A percentile compares a stretch with the other conserved stretches of the same genome.
Conservation (phyloP, 306 rosid species). For the Medicago arabica region DNA sequence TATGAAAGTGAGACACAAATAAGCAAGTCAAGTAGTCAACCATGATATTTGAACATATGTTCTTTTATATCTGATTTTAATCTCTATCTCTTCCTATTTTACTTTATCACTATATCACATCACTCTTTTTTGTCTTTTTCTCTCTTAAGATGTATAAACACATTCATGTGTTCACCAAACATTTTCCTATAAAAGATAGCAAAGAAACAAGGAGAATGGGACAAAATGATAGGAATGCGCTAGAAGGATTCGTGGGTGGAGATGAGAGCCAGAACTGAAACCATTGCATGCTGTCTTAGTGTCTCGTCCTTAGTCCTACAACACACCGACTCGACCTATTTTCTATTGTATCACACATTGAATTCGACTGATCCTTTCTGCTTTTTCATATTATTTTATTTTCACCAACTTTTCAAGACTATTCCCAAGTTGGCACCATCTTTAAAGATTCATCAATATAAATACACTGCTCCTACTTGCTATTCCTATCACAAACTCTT, state of each 20-base stretch:
- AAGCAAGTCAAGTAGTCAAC: too few species aligned
- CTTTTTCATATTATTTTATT: constrained; percentile 9
- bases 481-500: constrained; percentile 21
- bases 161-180: too few species aligned
- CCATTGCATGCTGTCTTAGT: constrained; percentile 38
- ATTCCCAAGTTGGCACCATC: constrained; percentile 15
- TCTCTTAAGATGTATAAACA: too few species aligned
- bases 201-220: not conserved
- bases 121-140: too few species aligned
- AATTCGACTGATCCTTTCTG: not conserved
- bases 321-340: constrained; percentile 24
- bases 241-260: constrained; percentile 24
- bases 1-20: too few species aligned
- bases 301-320: constrained; percentile 18
- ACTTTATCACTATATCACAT: too few species aligned
- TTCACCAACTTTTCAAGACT: constrained; percentile 6
- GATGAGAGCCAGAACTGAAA: constrained; percentile 25
- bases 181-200: not conserved
- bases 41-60: too few species aligned
- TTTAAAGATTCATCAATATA: constrained; percentile 18
- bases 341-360: not conserved
- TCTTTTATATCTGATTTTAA: too few species aligned
- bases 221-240: constrained; percentile 40
- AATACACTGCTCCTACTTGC: constrained; percentile 30
- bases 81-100: too few species aligned